Base-by-base conservation (phyloP, 106 monocot species). In the Dioscorea zingiberensis region DNA sequence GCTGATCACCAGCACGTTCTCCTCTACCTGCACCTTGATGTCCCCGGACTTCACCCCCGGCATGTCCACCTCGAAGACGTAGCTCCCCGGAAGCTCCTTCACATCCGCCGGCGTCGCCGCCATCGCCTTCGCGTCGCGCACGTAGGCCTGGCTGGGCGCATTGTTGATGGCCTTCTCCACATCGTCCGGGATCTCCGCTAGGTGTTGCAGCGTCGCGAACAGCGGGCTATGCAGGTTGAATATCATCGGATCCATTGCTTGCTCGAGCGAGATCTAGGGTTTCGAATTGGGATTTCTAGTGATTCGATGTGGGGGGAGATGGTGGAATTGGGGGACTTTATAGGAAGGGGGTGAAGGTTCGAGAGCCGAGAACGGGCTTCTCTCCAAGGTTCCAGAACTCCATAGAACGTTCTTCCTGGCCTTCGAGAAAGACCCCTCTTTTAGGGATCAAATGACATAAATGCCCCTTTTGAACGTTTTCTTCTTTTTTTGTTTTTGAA, bases 71-170 rank as follows among this genome's bases (percentile, higher is more conserved):
- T 77, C 71, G 67, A 83, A 83, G 54, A 80, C 71, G 80, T 80
- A 68, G 8, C 73, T 69, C 44, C 70, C 60, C 1, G 78, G 68
- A 13, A 70, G 59, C 75, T 86, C 86, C 78, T 82, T 78, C 17
- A 86, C 78, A 69, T 86, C 86, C 53, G 82, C 82, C 5, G 86
- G 86, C 0, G 87, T 87, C 49, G 77, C 72, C 14, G 83, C 83
- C 87, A 83, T 87, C 44, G 86, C 86, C 56, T 70, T 78, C 59
- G 64, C 65, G 76, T 82, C 86, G 23, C 86, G 79, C 28, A 82
- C 70, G 65, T 82, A 82, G n/a, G 79, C 65, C n/a, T 78, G 68
- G 14, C 82, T 79, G 3, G 86, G 86, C 9, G 78, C 62, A 59
- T 76, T 38, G 38, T 0, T 86, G 57, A 82, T 66, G 44, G 57